Conservation (phyloP, 106 monocot species). For the Dioscorea zingiberensis region DNA sequence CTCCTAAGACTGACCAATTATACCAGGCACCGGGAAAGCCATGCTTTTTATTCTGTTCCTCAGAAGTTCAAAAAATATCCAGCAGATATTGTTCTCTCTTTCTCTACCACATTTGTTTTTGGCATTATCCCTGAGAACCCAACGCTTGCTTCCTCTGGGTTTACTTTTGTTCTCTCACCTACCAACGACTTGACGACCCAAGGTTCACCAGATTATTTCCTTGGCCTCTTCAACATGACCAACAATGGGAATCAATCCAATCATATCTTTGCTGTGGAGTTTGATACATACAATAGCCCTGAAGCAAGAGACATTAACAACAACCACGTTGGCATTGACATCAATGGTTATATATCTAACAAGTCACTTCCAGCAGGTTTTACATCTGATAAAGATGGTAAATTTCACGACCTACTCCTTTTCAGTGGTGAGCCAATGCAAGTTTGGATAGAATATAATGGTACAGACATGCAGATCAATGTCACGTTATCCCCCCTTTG, state of each 20-base stretch:
- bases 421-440: slow-evolving; percentile 23
- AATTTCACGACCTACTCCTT: slow-evolving; percentile 2
- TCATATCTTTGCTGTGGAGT: slow-evolving; percentile 8
- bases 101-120: background rate
- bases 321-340: slow-evolving; percentile 7
- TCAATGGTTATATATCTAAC: background rate
- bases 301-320: slow-evolving; percentile 1
- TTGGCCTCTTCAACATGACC: slow-evolving; percentile 6
- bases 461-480: slow-evolving; percentile 6
- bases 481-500: slow-evolving; percentile 15
- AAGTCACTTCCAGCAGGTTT: background rate
- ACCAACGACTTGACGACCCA: background rate
- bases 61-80: slow-evolving; percentile 7
- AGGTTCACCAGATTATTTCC: background rate
- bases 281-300: slow-evolving; percentile 6
- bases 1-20: slow-evolving; percentile 11
- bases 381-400: background rate
- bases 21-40: slow-evolving; percentile 1
- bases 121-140: background rate
- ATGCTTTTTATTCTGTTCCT: slow-evolving; percentile 11
- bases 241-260: slow-evolving; percentile 4
- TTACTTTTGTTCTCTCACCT: slow-evolving; percentile 6
- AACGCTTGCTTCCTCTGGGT: background rate
- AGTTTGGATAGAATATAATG: slow-evolving; percentile 25
- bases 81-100: slow-evolving; percentile 1